Evolutionary conservation across 352 stramenopile species (phyloP).

Genomic region (Phytophthora foliorum): DNA sequence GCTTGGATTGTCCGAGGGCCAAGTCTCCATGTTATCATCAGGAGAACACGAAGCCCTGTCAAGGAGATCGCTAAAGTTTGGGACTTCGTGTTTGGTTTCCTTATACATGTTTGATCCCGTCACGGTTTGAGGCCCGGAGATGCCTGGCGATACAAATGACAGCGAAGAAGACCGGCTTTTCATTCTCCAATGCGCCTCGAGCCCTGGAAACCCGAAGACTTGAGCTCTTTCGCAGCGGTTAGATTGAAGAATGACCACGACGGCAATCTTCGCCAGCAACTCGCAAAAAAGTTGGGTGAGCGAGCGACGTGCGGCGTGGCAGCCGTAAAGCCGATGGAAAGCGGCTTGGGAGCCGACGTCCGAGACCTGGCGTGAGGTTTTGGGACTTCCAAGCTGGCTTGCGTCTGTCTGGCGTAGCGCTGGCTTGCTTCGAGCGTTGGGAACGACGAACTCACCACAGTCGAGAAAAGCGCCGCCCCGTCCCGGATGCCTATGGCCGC

Average conservation of each 20-base stretch:
- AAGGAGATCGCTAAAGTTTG: conserved; percentile 37
- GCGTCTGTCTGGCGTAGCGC: conserved; percentile 32
- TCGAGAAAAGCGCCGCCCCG: conserved; percentile 31
- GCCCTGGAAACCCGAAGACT: conserved; percentile 14
- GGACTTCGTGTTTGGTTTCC: conserved; percentile 15
- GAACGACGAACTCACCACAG: conserved; percentile 5
- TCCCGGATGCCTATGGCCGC: conserved; percentile 31
- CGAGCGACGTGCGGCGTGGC: conserved; percentile 40
- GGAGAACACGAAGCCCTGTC: conserved; percentile 29
- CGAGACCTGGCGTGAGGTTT: conserved; percentile 35
- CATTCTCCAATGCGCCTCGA: conserved; percentile 14
- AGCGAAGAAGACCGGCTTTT: conserved; percentile 6
- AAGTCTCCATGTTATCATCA: conserved; percentile 14
- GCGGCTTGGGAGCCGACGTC: conserved; percentile 32
- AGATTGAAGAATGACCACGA: conserved; percentile 28
- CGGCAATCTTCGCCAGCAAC: conserved; percentile 30
- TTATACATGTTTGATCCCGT: conserved; percentile 11
- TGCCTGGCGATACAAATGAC: conserved; percentile 1
- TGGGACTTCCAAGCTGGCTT: conserved; percentile 25
- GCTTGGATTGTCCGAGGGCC: conserved; percentile 23
- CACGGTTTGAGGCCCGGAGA: conserved; percentile 1
- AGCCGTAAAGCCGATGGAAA: conserved; percentile 48
- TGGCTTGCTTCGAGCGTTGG: conserved; percentile 25
- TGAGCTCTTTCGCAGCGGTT: conserved; percentile 11
- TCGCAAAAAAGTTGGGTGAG: conserved; percentile 34